phyloP scores from a whole-genome alignment of 2,329 filamentous ascomycete species.

The Teratosphaeria epicoccoides region DNA sequence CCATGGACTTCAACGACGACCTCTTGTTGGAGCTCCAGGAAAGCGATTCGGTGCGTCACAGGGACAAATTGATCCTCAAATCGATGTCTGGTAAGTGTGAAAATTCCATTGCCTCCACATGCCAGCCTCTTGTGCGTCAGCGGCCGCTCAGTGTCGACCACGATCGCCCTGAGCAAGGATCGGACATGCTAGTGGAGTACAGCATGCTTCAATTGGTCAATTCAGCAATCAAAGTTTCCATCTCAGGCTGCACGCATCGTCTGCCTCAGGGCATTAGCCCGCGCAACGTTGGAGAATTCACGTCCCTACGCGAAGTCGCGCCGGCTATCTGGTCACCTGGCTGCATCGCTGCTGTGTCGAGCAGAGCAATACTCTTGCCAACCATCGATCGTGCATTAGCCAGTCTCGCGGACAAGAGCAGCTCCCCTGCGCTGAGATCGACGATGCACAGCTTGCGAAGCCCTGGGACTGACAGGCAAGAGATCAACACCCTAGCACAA shows the following conservation, averaged over 20 bases:
- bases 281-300: slow-evolving; percentile 23
- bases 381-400: slow-evolving; percentile 27
- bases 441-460: not conserved
- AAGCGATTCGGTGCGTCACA: too few species aligned
- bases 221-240: slow-evolving; percentile 27
- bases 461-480: not conserved
- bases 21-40: not conserved
- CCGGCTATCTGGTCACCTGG: slow-evolving; percentile 32
- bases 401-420: slow-evolving; percentile 2
- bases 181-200: not conserved
- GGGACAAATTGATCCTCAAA: too few species aligned
- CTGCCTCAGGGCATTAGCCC: slow-evolving; percentile 19
- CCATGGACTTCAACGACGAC: not conserved
- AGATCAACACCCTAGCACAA: not conserved
- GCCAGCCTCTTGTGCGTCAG: not conserved
- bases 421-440: slow-evolving; percentile 4
- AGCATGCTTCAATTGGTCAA: slow-evolving; percentile 21
- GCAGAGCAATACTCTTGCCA: slow-evolving; percentile 28
- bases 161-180: not conserved
- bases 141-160: not conserved
- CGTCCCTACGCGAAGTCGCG: slow-evolving; percentile 15
- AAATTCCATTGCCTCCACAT: not conserved
- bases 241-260: slow-evolving; percentile 21
- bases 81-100: too few species aligned
- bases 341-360: slow-evolving; percentile 22